Evolutionary conservation across 2,329 filamentous ascomycete species (phyloP).

Genomic region (Tolypocladium ophioglossoides): DNA sequence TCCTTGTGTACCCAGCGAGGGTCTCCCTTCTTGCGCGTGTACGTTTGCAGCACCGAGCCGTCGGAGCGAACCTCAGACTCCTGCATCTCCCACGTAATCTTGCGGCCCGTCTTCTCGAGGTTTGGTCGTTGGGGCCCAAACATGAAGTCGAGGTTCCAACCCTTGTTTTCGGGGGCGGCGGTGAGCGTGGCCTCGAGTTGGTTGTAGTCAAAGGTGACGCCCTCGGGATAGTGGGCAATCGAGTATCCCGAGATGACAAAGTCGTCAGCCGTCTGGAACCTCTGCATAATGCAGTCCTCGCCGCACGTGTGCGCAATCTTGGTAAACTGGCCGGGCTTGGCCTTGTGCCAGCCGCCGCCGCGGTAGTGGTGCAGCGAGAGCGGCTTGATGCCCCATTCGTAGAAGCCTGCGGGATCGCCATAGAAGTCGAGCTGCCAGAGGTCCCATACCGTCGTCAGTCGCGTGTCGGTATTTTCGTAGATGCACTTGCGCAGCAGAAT

Average conservation of each 20-base stretch:
- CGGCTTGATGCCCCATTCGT: conserved; percentile 50
- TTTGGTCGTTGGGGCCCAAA: conserved; percentile 38
- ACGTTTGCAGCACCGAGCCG: conserved; percentile 41
- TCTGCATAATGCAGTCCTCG: conserved; percentile 47
- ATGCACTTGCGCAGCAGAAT: conserved; percentile 53
- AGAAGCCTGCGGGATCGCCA: conserved; percentile 52
- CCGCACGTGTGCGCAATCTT: conserved; percentile 49
- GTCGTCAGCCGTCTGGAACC: conserved; percentile 43
- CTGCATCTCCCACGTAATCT: conserved; percentile 43
- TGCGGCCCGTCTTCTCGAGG: conserved; percentile 36
- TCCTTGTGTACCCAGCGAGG: conserved; percentile 38
- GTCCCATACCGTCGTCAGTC: conserved; percentile 44
- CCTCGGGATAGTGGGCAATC: conserved; percentile 43
- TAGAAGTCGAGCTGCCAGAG: conserved; percentile 52
- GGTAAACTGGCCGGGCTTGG: conserved; percentile 43
- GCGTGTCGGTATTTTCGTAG: conserved; percentile 49
- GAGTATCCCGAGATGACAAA: conserved; percentile 51
- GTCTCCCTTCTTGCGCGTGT: conserved; percentile 41
- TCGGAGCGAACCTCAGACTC: conserved; percentile 36
- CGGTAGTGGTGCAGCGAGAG: conserved; percentile 56
- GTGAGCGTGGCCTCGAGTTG: conserved; percentile 44
- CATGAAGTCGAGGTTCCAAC: conserved; percentile 40
- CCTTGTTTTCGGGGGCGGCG: conserved; percentile 35
- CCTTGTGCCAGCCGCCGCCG: conserved; percentile 45
- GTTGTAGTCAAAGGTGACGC: conserved; percentile 36